Base-by-base conservation (phyloP, 2,329 filamentous ascomycete genomes). In the Alternaria sp. region DNA sequence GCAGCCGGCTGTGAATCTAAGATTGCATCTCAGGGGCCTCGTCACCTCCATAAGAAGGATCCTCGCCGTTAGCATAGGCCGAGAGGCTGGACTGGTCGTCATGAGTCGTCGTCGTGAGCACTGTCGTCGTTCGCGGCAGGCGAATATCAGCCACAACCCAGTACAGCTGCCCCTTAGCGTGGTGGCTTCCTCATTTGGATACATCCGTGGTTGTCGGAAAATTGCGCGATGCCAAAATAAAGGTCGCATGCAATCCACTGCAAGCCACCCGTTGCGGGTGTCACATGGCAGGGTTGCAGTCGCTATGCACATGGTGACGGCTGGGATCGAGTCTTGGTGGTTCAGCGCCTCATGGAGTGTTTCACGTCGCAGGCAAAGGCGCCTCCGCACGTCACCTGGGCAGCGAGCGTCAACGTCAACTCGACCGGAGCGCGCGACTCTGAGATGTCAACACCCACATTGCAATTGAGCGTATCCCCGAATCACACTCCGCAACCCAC, bases 191-290 rank as follows among this genome's bases (percentile, higher is more conserved):
- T 11, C 32, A 21, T 62, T 30, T 40, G 36, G 50, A 6, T 25
- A 10, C 44, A 13, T 45, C 36, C 32, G 36, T 45, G 23, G 36
- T 12, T 23, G 36, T 46, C 45, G 25, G 46, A 60, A 58, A 25
- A 61, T 44, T 47, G 64, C 62, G 62, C 67, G 47, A 65, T 60
- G 36, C 45, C 46, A 59, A 43, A 55, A 40, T 32, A 57, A 40
- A 56, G 40, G 19, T 26, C n/a, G 36, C 36, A 40, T 40, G 36
- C 36, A 40, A 40, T 40, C 36, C 36, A 32, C 57, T 57, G 52
- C 57, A 64, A 66, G 67, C 65, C 67, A 65, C 59, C 67, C 67
- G 67, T 62, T 65, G 64, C 61, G 61, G 52, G 30, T 21, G 56
- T 46, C 30, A 26, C 54, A 49, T 26, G 54, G 54, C 56, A 45